Evolutionary conservation across 176 grass and related monocot genomes (phyloP), one percentile per base, ranked within the genome.

Genomic region (Avena sativa): DNA sequence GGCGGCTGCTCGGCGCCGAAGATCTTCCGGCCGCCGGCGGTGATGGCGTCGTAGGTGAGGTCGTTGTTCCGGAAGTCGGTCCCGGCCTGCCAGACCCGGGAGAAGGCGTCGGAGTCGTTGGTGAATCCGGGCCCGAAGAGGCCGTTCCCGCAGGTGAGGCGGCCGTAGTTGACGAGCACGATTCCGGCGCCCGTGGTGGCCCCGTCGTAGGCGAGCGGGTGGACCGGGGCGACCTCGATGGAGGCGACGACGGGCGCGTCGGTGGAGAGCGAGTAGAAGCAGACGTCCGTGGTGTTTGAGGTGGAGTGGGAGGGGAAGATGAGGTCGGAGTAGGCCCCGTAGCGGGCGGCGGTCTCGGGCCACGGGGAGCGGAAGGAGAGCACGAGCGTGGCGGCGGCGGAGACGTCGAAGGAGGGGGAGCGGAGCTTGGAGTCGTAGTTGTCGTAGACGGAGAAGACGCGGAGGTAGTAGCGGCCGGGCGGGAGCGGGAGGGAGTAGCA

Each of bases 201-300:
- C 40, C 90, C 84, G 82, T 89, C 94, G 76, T 99, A 99, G 5
- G 97, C 94, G 69, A 94, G 89, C 26, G 89, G 94, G 62, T 97
- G 89, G 2, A 99, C 92, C 17, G 97, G 92, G 0, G 90, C 74
- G 10, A 99, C 79, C 90, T 99, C 97, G 32, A 99, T 70, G 79
- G 97, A 99, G 9, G 91, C 97, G 71, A 99, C 82, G 74, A 84
- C 89, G 13, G 97, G 97, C 0, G 97, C 87, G 85, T 99, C 92
- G 46, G 97, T 99, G 82, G 97, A 88, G 58, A 99, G 93, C 61
- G 90, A 93, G 91, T 99, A 99, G 94, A 99, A 99, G 94, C 97
- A 99, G 83, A 99, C 40, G 83, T 96, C 91, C 40, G 94, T 92
- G 40, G 81, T 15, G 47, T 23, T 80, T 10, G 76, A 17, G 14